Percentiles rank a stretch among this genome's conserved stretches.
Conservation (phyloP, 2,329 filamentous ascomycete genomes). For the Aschersonia sp. region DNA sequence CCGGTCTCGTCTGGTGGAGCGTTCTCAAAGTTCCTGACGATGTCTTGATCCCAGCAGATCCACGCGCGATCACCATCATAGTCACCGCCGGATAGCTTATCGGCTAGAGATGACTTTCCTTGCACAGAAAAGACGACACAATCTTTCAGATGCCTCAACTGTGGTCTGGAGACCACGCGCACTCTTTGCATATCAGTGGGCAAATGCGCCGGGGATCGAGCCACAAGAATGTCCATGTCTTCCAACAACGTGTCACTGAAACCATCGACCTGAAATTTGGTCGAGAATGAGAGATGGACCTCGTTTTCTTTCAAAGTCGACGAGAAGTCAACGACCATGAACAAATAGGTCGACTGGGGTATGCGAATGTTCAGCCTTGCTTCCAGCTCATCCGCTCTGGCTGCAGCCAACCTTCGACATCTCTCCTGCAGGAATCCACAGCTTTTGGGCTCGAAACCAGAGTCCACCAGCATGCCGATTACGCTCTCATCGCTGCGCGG, state of each 20-base stretch:
- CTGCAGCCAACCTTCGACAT: slow-evolving; percentile 29
- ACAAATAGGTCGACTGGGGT: slow-evolving; percentile 43
- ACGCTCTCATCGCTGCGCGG: slow-evolving; percentile 34
- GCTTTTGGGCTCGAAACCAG: slow-evolving; percentile 40
- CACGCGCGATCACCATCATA: slow-evolving; percentile 71
- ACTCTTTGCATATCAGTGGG: slow-evolving; percentile 61
- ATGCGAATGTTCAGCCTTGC: slow-evolving; percentile 46
- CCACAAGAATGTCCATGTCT: slow-evolving; percentile 48
- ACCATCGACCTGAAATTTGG: slow-evolving; percentile 41
- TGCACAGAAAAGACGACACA: slow-evolving; percentile 62
- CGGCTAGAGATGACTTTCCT: slow-evolving; percentile 48
- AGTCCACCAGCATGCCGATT: slow-evolving; percentile 39
- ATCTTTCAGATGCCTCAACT: slow-evolving; percentile 56
- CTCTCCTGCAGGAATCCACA: slow-evolving; percentile 33
- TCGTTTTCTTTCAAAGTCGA: slow-evolving; percentile 47
- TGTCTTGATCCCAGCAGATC: slow-evolving; percentile 56
- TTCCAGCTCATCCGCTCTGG: slow-evolving; percentile 38
- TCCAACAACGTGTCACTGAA: slow-evolving; percentile 40
- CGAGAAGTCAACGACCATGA: slow-evolving; percentile 55
- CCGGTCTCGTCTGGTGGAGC: slow-evolving; percentile 17
- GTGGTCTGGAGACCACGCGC: slow-evolving; percentile 38
- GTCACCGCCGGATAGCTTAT: slow-evolving; percentile 62
- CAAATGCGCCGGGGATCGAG: slow-evolving; percentile 54
- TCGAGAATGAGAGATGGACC: slow-evolving; percentile 53
- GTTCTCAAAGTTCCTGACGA: slow-evolving; percentile 55